phyloP scores from a whole-genome alignment of 306 rosid genomes.

The Dalbergia cochinchinensis region DNA sequence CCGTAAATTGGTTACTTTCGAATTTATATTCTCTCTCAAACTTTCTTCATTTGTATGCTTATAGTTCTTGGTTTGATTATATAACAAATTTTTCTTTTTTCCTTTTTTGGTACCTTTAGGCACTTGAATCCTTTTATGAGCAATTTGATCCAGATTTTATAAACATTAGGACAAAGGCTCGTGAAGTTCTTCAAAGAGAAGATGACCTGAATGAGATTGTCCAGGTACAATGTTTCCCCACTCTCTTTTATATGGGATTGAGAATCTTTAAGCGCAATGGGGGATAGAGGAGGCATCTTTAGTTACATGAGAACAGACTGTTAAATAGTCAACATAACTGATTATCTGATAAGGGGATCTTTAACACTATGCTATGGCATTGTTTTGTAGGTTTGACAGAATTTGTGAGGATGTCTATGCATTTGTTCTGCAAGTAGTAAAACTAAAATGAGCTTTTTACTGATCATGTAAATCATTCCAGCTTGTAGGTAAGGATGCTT shows the following conservation, averaged over 20 bases:
- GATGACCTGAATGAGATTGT: constrained; percentile 99
- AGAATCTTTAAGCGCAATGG: constrained; percentile 35
- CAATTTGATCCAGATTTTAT: constrained; percentile 97
- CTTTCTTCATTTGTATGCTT: constrained; percentile 38
- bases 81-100: not conserved
- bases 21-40: constrained; percentile 23
- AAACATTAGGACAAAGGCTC: constrained; percentile 97
- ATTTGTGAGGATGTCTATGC: constrained; percentile 9
- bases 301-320: constrained; percentile 25
- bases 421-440: constrained; percentile 25
- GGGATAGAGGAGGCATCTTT: constrained; percentile 21
- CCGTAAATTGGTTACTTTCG: constrained; percentile 33
- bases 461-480: constrained; percentile 49
- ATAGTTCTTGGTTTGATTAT: constrained; percentile 24
- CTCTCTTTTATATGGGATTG: constrained; percentile 40
- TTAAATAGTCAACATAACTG: constrained; percentile 19
- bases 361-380: constrained; percentile 32
- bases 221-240: constrained; percentile 60
- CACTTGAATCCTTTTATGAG: constrained; percentile 93
- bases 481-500: constrained; percentile 99
- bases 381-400: constrained; percentile 38
- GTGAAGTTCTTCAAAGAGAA: constrained; percentile 97
- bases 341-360: constrained; percentile 37
- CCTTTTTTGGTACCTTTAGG: constrained; percentile 58
- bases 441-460: constrained; percentile 34